phyloP scores from a whole-genome alignment of 305 asterid genomes.

The Fraxinus latifolia region DNA sequence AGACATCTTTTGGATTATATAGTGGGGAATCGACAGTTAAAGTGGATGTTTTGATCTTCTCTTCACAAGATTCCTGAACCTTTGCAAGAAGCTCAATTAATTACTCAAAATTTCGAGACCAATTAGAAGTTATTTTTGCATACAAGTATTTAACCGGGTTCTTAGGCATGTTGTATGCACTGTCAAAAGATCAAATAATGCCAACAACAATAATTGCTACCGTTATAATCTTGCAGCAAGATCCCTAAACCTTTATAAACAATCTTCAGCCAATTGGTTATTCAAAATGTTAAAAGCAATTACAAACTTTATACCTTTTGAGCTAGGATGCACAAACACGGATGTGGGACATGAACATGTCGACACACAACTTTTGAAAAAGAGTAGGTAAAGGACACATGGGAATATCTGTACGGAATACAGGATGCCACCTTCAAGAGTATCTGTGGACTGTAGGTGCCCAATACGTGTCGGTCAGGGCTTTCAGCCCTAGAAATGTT shows the following conservation, averaged over 20 bases:
- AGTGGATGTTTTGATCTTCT: slow-evolving; percentile 33
- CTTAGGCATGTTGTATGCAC: neutral
- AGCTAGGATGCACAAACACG: neutral
- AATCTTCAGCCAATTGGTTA: neutral
- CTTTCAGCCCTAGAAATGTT: neutral
- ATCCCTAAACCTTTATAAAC: neutral
- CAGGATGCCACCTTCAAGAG: neutral
- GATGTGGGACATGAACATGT: neutral
- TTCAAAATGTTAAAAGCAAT: neutral
- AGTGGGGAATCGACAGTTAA: slow-evolving; percentile 35
- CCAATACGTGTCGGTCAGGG: neutral
- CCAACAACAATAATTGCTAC: neutral
- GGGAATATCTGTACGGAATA: neutral
- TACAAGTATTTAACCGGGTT: neutral
- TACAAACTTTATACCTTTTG: neutral
- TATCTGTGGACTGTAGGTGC: neutral
- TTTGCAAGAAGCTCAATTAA: slow-evolving; percentile 26
- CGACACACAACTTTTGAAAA: neutral
- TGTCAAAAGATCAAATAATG: neutral
- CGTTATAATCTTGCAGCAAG: neutral
- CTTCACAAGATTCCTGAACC: slow-evolving; percentile 50
- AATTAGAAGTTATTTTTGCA: neutral
- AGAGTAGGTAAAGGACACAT: neutral
- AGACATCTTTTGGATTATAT: slow-evolving; percentile 52
- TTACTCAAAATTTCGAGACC: neutral